phyloP scores from a whole-genome alignment of 2,329 filamentous ascomycete genomes.

The Aspergillus versicolor region DNA sequence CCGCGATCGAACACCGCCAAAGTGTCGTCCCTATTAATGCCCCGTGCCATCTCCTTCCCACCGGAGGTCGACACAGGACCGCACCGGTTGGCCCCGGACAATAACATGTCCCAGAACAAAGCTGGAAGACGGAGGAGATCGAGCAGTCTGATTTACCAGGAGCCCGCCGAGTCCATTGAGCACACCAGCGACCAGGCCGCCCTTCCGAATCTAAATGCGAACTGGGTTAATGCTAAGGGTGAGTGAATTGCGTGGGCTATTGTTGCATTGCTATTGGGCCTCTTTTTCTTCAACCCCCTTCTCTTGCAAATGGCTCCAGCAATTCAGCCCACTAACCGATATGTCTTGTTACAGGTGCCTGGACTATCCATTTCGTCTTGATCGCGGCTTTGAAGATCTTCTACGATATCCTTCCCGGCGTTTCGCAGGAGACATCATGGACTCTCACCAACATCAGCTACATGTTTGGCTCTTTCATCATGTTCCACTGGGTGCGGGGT shows the following conservation, averaged over 20 bases:
- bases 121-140: slow-evolving; percentile 83
- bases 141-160: slow-evolving; percentile 97
- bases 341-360: slow-evolving; percentile 66
- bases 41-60: slow-evolving; percentile 89
- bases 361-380: slow-evolving; percentile 94
- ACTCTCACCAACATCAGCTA: slow-evolving; percentile 98
- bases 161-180: slow-evolving; percentile 93
- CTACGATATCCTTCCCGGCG: slow-evolving; percentile 92
- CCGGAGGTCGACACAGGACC: slow-evolving; percentile 71
- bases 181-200: slow-evolving; percentile 96
- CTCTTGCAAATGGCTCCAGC: not conserved
- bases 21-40: slow-evolving; percentile 88
- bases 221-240: slow-evolving; percentile 99
- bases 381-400: slow-evolving; percentile 92
- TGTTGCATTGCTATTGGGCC: slow-evolving; percentile 5
- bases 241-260: slow-evolving; percentile 35
- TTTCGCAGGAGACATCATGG: slow-evolving; percentile 98
- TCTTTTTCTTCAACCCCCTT: not conserved
- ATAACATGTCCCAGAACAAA: slow-evolving; percentile 63
- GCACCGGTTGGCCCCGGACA: slow-evolving; percentile 56
- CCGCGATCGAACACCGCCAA: slow-evolving; percentile 74
- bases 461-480: slow-evolving; percentile 98
- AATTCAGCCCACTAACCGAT: slow-evolving; percentile 16
- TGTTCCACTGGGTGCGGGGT: slow-evolving; percentile 98
- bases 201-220: slow-evolving; percentile 91